Evolutionary conservation across 1,284 basidiomycete genomes (phyloP), one percentile per base, ranked within the genome.

Genomic region (Macrocystidia cucumis): DNA sequence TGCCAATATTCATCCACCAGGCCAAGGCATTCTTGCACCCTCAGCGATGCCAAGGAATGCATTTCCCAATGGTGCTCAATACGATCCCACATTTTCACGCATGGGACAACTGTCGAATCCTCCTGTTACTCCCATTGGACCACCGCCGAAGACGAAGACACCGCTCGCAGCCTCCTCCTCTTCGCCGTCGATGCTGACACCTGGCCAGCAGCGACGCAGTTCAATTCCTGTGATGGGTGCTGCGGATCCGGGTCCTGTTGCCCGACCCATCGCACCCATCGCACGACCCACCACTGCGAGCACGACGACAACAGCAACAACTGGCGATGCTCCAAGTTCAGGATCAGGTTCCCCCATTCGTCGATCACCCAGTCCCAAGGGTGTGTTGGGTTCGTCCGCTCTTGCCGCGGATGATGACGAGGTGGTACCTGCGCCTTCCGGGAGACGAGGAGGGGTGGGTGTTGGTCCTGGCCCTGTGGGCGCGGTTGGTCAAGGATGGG

Each of bases 381-480:
- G 74, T 29, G 60, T 76, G n/a, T 59, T 83, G 6, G 83, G 84
- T 9, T 84, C 81, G n/a, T 78, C 77, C 6, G 82, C 84, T 9
- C 65, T 87, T 25, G 72, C 74, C 3, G 72, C 80, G 5, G 82
- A 85, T 38, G 83, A 84, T 43, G 84, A 87, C 50, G 84, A 86
- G 47, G 78, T 86, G 22, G 35, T 21, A 19, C 36, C 32, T 20
- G 27, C 33, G 14, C 32, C 30, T 34, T 19, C 27, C 28, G 32
- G 26, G 13, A 12, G 29, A 3, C 11, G 29, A 11, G 17, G 33
- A 24, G 40, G 24, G 25, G 37, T 41, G 21, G 40, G 38, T 12
- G 43, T 43, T 23, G 58, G 62, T 18, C 54, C 57, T n/a, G n/a
- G n/a, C n/a, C 8, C 29, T 5, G 29, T 30, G 5, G 29, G 29